Base-by-base conservation (phyloP, 306 rosid genomes). In the Fagus sylvatica region DNA sequence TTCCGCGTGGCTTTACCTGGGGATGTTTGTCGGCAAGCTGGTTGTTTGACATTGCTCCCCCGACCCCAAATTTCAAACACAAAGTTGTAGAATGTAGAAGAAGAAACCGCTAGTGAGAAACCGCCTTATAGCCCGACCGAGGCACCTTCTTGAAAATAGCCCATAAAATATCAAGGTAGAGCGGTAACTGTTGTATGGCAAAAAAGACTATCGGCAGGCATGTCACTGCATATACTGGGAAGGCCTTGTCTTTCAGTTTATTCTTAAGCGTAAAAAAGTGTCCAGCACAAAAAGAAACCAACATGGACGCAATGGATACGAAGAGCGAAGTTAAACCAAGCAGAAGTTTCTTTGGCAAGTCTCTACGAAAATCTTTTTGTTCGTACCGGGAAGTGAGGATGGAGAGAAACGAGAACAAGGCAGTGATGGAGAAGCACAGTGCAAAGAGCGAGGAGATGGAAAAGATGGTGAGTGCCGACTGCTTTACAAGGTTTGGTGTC, bases 371-470 rank as follows among this genome's bases (percentile, higher is more conserved):
- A 48, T 72, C 74, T 8, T n/a, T 65, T 0, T 33, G 6, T 72
- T 79, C 39, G 28, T 43, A 55, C 7, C 73, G 65, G 16, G 78
- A 79, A 4, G 73, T 53, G 36, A 79, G 36, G 51, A 77, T 69
- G 16, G 48, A 3, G 34, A 77, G 56, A 22, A 65, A 75, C 56
- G 62, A 33, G 9, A 79, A 81, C 40, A 77, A 7, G 0, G 89
- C 12, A 2, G 73, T 76, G 53, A 85, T 51, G 2, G 86, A 82
- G 32, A 64, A 65, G 53, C 83, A 78, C 6, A 85, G 75, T 0
- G 88, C 85, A 12, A 81, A 16, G 49, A 82, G 64, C 2, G 86
- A 76, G 9, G 89, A 46, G 59, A 85, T 30, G 17, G 86, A 79
- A 19, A 82, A 85, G 15, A 69, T 4, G 33, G n/a, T 61, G 41